Evolutionary conservation across 163 green algal genomes (phyloP).

Genomic region (Prototheca wickerhamii): DNA sequence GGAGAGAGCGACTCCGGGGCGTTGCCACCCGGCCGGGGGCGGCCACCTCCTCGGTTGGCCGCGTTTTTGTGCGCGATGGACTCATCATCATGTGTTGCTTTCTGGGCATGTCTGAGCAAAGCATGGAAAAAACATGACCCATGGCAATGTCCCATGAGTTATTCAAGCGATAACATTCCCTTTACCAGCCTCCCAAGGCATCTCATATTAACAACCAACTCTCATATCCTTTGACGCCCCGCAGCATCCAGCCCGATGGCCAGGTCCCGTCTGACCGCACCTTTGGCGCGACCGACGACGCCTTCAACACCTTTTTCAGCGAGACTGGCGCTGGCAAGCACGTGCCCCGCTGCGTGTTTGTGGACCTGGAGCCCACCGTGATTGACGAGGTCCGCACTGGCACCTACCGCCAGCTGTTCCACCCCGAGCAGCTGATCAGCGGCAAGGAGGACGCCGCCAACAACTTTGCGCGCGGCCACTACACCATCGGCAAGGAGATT

Average conservation of each 20-base stretch:
- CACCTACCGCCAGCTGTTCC: constrained; percentile 99
- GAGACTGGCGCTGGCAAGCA: constrained; percentile 99
- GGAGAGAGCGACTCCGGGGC: too few relatives aligned
- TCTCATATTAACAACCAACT: too few relatives aligned
- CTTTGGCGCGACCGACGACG: constrained; percentile 87
- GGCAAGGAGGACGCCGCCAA: constrained; percentile 99
- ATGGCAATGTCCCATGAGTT: too few relatives aligned
- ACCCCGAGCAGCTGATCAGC: constrained; percentile 98
- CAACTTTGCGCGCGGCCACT: constrained; percentile 98
- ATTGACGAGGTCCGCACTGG: constrained; percentile 98
- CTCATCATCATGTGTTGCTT: too few relatives aligned
- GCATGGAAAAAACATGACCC: too few relatives aligned
- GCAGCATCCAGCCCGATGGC: constrained; percentile 84
- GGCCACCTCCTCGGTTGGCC: too few relatives aligned
- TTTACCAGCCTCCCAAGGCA: too few relatives aligned
- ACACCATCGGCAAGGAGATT: constrained; percentile 96
- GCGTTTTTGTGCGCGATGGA: too few relatives aligned
- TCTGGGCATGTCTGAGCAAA: too few relatives aligned
- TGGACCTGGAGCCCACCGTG: constrained; percentile 98
- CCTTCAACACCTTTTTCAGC: constrained; percentile 99
- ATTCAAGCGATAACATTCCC: too few relatives aligned
- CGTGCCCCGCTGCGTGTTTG: constrained; percentile 94
- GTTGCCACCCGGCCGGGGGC: too few relatives aligned
- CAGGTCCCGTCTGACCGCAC: constrained; percentile 94
- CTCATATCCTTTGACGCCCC: background rate